phyloP scores from a whole-genome alignment of 306 rosid genomes.

The Gastrolobium bilobum region DNA sequence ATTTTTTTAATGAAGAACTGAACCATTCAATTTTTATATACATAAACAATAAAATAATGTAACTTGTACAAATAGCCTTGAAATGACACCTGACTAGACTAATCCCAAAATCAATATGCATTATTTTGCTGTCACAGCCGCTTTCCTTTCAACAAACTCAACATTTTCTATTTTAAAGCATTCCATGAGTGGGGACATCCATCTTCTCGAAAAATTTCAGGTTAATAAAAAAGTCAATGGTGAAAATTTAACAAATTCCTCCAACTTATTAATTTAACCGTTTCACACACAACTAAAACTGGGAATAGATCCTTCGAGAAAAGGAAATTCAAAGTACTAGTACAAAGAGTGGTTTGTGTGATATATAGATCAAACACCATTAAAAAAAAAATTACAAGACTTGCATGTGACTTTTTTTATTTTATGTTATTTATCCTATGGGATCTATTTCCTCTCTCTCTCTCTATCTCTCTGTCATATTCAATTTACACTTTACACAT shows the following conservation, averaged over 20 bases:
- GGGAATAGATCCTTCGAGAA: background rate
- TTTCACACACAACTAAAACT: slow-evolving; percentile 5
- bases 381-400: slow-evolving; percentile 49
- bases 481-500: slow-evolving; percentile 52
- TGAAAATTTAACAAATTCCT: slow-evolving; percentile 10
- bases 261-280: background rate
- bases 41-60: background rate
- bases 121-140: slow-evolving; percentile 9
- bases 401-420: slow-evolving; percentile 46
- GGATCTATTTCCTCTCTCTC: slow-evolving; percentile 41
- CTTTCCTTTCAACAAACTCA: slow-evolving; percentile 9
- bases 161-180: background rate
- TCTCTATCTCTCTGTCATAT: slow-evolving; percentile 41
- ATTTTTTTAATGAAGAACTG: background rate
- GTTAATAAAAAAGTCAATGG: slow-evolving; percentile 6
- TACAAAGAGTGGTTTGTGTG: slow-evolving; percentile 39
- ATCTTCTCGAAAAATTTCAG: too few species aligned
- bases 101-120: slow-evolving; percentile 16
- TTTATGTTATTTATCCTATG: slow-evolving; percentile 42
- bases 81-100: slow-evolving; percentile 36
- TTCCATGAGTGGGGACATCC: too few species aligned
- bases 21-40: background rate
- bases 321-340: slow-evolving; percentile 26
- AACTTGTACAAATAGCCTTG: slow-evolving; percentile 27
- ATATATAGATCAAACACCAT: slow-evolving; percentile 6